phyloP scores from a whole-genome alignment of 352 stramenopile species.

The Elongisporangium undulatum region DNA sequence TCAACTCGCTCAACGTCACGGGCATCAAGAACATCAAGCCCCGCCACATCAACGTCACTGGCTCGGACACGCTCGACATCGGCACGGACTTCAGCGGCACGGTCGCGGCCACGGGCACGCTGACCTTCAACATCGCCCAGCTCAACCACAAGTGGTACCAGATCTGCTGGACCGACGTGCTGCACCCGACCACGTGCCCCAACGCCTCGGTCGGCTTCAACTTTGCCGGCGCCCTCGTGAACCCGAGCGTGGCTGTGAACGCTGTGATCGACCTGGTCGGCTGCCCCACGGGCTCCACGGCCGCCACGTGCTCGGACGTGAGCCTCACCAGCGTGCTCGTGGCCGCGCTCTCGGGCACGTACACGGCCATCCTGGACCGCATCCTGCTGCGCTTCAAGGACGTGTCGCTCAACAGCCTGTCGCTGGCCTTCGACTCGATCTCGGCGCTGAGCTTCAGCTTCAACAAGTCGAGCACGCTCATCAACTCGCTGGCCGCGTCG shows the following conservation, averaged over 20 bases:
- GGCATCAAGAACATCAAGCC: conserved; percentile 38
- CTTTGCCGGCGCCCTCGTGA: conserved; percentile 27
- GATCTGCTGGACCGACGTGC: conserved; percentile 47
- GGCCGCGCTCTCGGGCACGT: conserved; percentile 23
- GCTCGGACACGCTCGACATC: conserved; percentile 26
- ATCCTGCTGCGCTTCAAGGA: conserved; percentile 27
- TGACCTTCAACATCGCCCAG: conserved; percentile 45
- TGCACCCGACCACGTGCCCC: conserved; percentile 29
- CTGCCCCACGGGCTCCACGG: conserved; percentile 20
- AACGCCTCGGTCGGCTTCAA: conserved; percentile 29
- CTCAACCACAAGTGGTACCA: conserved; percentile 56
- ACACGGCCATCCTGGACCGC: conserved; percentile 29
- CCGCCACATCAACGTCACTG: conserved; percentile 43
- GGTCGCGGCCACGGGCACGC: conserved; percentile 22
- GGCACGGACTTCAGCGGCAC: conserved; percentile 41
- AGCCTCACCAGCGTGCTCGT: conserved; percentile 38
- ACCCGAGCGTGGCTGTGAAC: conserved; percentile 22
- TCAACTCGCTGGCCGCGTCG: conserved; percentile 38
- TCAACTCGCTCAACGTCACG: conserved; percentile 38
- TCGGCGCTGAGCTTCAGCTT: conserved; percentile 48
- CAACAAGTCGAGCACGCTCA: conserved; percentile 26
- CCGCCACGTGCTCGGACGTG: conserved; percentile 44
- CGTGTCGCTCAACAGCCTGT: conserved; percentile 25
- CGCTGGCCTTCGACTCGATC: conserved; percentile 41
- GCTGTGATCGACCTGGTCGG: conserved; percentile 32